Evolutionary conservation across 2,329 filamentous ascomycete genomes (phyloP), one percentile per base, ranked within the genome.

Genomic region (Talaromyces verruculosus): DNA sequence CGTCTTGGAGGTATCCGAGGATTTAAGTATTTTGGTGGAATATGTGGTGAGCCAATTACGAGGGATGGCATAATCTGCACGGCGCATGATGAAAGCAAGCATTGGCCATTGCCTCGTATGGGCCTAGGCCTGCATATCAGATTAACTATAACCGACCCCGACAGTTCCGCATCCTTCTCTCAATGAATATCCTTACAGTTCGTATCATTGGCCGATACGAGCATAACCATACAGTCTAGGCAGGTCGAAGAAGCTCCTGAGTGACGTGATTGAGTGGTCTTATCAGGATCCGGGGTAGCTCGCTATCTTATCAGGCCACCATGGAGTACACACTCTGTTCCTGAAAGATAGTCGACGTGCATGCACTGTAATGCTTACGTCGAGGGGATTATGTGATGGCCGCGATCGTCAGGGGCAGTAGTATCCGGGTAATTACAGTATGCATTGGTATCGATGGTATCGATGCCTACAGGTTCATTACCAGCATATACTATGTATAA

Each of bases 11-110:
- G 72, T 73, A 28, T 80, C 78, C n/a, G 80, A 82, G 68, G 79
- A 82, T 71, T 68, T 82, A 64, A 78, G 80, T 17, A 72, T 78
- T 47, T 65, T 80, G 45, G 78, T 82, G 30, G 80, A 81, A 73
- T 82, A 79, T 78, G 73, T 80, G 65, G 66, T 79, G 60, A 74
- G 71, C 68, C 77, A 74, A 75, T 69, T 73, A 68, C 75, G 74
- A 68, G 74, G 72, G 39, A 39, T 37, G 15, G 39, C 57, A 60
- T 60, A 45, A 45, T 41, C 15, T 41, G 33, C 35, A 39, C 11
- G 51, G 7, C 19, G 25, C 51, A 35, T 35, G 22, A 55, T 22
- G 51, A 55, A 55, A 37, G 47, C 47, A 53, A 53, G 53, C 53
- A 57, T 57, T 35, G n/a, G 53, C 53, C 53, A 57, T 49, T 49